Base-by-base conservation (phyloP, 306 rosid species). In the Castanospermum australe region DNA sequence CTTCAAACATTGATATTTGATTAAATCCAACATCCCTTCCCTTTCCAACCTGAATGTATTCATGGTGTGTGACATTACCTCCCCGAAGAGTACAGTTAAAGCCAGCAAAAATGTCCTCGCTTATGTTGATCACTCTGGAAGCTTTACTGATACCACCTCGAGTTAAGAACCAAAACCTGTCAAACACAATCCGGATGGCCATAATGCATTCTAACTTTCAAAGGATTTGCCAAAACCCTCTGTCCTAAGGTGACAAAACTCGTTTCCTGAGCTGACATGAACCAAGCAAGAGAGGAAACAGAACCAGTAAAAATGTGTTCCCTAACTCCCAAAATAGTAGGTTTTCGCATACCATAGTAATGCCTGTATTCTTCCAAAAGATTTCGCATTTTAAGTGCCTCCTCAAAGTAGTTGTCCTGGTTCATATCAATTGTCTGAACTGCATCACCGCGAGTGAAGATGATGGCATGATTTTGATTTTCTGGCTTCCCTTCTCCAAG, bases 401-500 rank as follows among this genome's bases (percentile, higher is more conserved):
- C 89, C 82, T 86, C 89, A 42, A 86, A 86, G 68, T 86, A 86
- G 82, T 86, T 86, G 71, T 86, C 86, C 72, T 86, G 89, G 78
- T 86, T 82, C 89, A 86, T 86, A 74, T 82, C 89, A 39, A 86
- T 86, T 33, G 89, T 86, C 64, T 86, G 89, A 60, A 86, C 74
- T 30, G 89, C 89, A 79, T 86, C 86, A 32, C 89, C 89, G 12
- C 86, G 86, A 9, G 86, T 82, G 76, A 86, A 86, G 80, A 86
- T 86, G 24, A 86, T 28, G 21, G 89, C 89, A 38, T 86, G 89
- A 15, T 86, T 86, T 55, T 86, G 86, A 71, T 86, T 86, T 82
- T 86, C 89, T 11, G 89, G 89, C 77, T 86, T 86, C 57, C 86
- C 89, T 76, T 86, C 89, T 56, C 89, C 89, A 24, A 86, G 89